Evolutionary conservation across 2,329 filamentous ascomycete genomes (phyloP), one percentile per base, ranked within the genome.

Genomic region (Stenocarpella maydis): DNA sequence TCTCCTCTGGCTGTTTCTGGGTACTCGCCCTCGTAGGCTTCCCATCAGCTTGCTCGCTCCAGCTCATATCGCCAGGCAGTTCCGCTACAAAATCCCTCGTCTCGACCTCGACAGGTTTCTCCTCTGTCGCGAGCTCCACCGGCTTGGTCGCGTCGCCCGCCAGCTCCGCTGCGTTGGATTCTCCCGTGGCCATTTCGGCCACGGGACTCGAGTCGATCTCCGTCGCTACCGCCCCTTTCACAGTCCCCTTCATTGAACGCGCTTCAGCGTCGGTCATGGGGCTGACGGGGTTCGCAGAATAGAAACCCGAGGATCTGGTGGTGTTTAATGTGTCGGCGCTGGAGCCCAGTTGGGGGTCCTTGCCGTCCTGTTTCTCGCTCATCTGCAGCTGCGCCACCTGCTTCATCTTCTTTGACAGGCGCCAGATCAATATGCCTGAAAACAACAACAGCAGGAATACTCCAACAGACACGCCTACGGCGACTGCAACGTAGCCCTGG

Each of bases 191-290:
- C 58, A 61, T 61, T 34, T 61, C 41, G 28, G 58, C 58, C 41
- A 61, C 58, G 26, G 58, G 58, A 15, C 58, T 61, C 41, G 58
- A 61, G 41, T 61, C 58, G 26, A 47, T 47, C 26, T 61, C 58
- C 24, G 58, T n/a, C 28, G 26, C 34, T 2, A 3, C 8, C 6
- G 41, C 14, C 14, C 41, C 55, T 15, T 31, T 61, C 3, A 34
- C 28, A 14, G 58, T 37, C 12, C 58, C 58, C 1, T 12, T 14
- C 19, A 61, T 61, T 26, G 58, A 61, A 14, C 58, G 58, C 26
- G 26, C 58, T 14, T 41, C 41, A 7, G 41, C 10, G 15, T 47
- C 58, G 12, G 58, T 61, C 8, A 61, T 9, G 26, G 58, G 58
- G 41, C 58, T 61, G 58, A 61, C 58, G 17, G 41, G 58, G 28